phyloP scores from a whole-genome alignment of 768 basidiomycete genomes.

The Kwoniella shandongensis region DNA sequence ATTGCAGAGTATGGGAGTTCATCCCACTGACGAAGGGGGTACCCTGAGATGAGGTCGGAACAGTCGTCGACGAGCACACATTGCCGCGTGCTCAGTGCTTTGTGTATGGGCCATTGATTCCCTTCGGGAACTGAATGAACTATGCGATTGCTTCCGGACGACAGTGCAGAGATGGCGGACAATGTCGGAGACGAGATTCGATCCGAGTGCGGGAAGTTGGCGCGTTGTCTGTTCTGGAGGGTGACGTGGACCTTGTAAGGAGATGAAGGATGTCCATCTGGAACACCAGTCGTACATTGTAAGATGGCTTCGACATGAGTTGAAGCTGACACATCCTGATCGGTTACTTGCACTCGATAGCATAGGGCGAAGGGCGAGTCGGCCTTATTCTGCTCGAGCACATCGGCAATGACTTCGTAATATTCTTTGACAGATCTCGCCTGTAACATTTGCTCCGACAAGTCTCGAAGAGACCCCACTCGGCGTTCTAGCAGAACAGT shows the following conservation, averaged over 20 bases:
- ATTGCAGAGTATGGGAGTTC: slow-evolving; percentile 46
- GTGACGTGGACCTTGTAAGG: slow-evolving; percentile 9
- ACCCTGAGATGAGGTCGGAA: slow-evolving; percentile 32
- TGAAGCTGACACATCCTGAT: neutral
- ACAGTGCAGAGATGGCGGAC: slow-evolving; percentile 41
- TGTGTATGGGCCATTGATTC: slow-evolving; percentile 41
- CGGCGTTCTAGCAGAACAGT: slow-evolving; percentile 36
- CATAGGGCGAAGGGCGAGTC: slow-evolving; percentile 43
- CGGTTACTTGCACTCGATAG: slow-evolving; percentile 32
- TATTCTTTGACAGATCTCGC: slow-evolving; percentile 33
- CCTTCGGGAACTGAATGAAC: slow-evolving; percentile 19
- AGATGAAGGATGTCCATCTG: slow-evolving; percentile 31
- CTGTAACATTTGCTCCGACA: slow-evolving; percentile 37
- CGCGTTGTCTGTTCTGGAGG: slow-evolving; percentile 12
- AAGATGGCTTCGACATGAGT: slow-evolving; percentile 23
- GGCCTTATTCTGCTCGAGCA: slow-evolving; percentile 33
- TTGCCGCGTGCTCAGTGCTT: slow-evolving; percentile 41
- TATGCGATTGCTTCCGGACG: slow-evolving; percentile 32
- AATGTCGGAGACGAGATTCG: slow-evolving; percentile 40
- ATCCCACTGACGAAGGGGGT: slow-evolving; percentile 45
- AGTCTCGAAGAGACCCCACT: slow-evolving; percentile 26
- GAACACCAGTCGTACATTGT: slow-evolving; percentile 34
- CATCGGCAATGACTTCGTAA: slow-evolving; percentile 27
- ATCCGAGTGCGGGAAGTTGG: slow-evolving; percentile 30
- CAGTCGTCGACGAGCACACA: slow-evolving; percentile 48